Conservation (phyloP, 2,329 filamentous ascomycete genomes). For the Cytospora leucostoma region DNA sequence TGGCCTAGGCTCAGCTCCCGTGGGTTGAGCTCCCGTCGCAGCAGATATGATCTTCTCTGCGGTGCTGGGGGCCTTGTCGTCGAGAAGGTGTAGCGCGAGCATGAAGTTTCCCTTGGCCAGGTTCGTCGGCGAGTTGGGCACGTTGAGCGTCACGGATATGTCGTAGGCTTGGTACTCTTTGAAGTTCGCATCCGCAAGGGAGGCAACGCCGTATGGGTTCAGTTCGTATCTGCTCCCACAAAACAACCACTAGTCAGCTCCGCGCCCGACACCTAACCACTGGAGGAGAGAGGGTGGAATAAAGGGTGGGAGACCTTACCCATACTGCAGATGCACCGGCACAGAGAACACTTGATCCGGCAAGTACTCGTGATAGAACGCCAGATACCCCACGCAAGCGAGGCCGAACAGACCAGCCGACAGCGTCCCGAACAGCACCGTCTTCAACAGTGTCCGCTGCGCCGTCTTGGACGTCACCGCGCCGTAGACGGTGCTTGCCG, state of each 20-base stretch:
- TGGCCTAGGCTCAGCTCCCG: conserved; percentile 31
- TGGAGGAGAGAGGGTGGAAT: neutral
- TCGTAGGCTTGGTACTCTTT: conserved; percentile 81
- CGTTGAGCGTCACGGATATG: conserved; percentile 69
- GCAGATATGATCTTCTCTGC: conserved; percentile 7
- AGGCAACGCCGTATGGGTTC: conserved; percentile 56
- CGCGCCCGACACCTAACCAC: no score
- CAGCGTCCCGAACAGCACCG: conserved; percentile 45
- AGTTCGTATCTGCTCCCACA: conserved; percentile 42
- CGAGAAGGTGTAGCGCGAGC: conserved; percentile 74
- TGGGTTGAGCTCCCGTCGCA: conserved; percentile 27
- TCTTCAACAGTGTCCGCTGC: conserved; percentile 52
- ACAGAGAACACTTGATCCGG: conserved; percentile 55
- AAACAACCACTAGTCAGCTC: conserved; percentile 11
- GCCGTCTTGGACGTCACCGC: conserved; percentile 52
- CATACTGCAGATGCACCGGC: conserved; percentile 60
- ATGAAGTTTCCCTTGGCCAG: conserved; percentile 88
- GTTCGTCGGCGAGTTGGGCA: conserved; percentile 80
- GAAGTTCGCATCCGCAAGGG: conserved; percentile 53
- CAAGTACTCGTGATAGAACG: conserved; percentile 59
- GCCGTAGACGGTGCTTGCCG: conserved; percentile 36
- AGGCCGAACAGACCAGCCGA: conserved; percentile 49
- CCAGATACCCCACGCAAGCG: conserved; percentile 50
- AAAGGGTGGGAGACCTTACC: conserved; percentile 44
- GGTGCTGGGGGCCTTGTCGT: conserved; percentile 36